phyloP scores from a whole-genome alignment of 2,329 filamentous ascomycete species.

The Scedosporium apiospermum region DNA sequence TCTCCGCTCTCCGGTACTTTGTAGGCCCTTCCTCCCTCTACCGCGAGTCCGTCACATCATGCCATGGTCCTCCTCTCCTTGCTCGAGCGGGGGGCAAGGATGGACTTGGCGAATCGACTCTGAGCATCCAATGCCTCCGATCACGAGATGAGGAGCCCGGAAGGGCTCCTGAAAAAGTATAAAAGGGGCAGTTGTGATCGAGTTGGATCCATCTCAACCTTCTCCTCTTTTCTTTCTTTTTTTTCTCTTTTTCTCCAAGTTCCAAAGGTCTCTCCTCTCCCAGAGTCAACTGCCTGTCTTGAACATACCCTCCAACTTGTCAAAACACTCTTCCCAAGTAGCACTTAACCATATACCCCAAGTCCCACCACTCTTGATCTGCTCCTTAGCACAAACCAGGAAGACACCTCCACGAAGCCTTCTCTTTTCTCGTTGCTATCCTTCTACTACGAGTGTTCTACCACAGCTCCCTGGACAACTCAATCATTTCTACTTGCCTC shows the following conservation, averaged over 20 bases:
- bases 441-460: neutral
- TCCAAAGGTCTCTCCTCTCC: conserved; percentile 16
- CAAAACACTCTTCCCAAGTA: neutral
- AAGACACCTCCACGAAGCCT: neutral
- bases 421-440: neutral
- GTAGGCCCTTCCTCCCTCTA: neutral
- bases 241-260: conserved; percentile 23
- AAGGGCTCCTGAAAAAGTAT: conserved; percentile 43
- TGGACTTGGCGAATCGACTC: conserved; percentile 5
- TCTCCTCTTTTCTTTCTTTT: conserved; percentile 31
- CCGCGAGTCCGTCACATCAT: conserved; percentile 6
- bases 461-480: neutral
- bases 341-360: conserved; percentile 13
- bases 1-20: neutral
- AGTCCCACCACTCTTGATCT: conserved; percentile 8
- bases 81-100: conserved; percentile 5
- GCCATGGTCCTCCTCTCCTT: conserved; percentile 4
- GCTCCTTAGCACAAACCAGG: neutral
- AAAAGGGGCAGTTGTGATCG: conserved; percentile 48
- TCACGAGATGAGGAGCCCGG: conserved; percentile 7
- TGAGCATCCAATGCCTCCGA: neutral
- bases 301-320: neutral
- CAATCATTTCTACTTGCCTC: neutral
- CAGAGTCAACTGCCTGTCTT: conserved; percentile 9
- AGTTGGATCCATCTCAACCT: conserved; percentile 32